Conservation (phyloP, 2,329 filamentous ascomycete genomes). For the Macrophomina pseudophaseolina region DNA sequence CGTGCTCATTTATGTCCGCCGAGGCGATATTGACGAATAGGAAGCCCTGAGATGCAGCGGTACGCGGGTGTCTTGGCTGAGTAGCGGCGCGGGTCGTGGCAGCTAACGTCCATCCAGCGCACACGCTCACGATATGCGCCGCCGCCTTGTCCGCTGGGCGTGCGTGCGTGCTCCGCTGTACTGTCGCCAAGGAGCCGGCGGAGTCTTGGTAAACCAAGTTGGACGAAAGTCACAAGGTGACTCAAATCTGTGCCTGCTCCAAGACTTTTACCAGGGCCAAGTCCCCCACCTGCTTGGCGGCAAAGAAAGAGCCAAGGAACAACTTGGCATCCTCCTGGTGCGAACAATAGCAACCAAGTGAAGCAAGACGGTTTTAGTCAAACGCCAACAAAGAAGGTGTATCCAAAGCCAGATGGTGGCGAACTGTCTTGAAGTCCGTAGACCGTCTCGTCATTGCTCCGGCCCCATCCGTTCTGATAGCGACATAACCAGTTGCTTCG, state of each 20-base stretch:
- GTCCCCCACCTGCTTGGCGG: conserved; percentile 2
- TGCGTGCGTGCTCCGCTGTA: neutral
- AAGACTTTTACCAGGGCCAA: conserved; percentile 8
- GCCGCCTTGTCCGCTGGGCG: neutral
- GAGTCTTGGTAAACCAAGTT: neutral
- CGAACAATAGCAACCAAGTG: neutral
- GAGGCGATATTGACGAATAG: too few relatives aligned
- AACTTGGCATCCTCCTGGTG: too few relatives aligned
- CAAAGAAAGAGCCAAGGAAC: neutral
- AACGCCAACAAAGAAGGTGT: neutral
- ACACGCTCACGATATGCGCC: neutral
- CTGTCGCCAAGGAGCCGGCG: conserved; percentile 4
- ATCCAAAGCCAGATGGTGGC: neutral
- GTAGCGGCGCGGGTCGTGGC: neutral
- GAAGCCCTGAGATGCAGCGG: neutral
- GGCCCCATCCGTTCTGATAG: neutral
- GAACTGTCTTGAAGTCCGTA: neutral
- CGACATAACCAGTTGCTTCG: neutral
- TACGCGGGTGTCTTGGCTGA: neutral
- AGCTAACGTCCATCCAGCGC: neutral
- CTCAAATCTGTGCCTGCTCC: neutral
- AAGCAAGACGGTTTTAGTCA: neutral
- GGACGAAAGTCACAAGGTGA: conserved; percentile 5
- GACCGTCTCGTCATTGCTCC: neutral
- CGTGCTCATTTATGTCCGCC: too few relatives aligned